These are phyloP conservation scores for Phytophthora lateralis DNA, from an alignment of 352 stramenopile species.

Conservation along the genomic window DNA sequence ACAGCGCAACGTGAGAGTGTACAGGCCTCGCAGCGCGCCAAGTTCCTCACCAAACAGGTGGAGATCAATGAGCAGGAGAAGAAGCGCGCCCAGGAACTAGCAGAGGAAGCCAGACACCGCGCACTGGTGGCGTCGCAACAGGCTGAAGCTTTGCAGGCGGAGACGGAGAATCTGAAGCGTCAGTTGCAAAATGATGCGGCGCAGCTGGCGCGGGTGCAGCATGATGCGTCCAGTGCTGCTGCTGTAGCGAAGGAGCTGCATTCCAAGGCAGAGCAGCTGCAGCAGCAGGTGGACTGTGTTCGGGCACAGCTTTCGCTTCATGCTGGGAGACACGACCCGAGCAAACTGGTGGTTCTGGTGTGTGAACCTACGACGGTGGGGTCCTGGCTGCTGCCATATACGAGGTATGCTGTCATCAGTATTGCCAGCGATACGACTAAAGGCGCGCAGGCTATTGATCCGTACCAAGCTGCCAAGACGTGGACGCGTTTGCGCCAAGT, in stretches of 20 bases:
- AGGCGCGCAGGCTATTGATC: conserved; percentile 50
- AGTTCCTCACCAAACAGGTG: conserved; percentile 76
- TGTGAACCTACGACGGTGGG: conserved; percentile 81
- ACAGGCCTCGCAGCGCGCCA: conserved; percentile 67
- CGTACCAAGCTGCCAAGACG: conserved; percentile 74
- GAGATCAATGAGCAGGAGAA: conserved; percentile 88
- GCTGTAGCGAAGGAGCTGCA: conserved; percentile 72
- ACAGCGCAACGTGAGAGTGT: conserved; percentile 77
- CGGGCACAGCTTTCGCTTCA: conserved; percentile 80
- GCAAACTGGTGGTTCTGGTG: conserved; percentile 82
- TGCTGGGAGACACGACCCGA: conserved; percentile 73
- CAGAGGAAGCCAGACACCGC: conserved; percentile 63
- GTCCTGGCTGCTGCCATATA: conserved; percentile 86
- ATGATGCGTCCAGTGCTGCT: conserved; percentile 69
- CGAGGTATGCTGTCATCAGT: conserved; percentile 82
- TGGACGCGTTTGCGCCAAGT: conserved; percentile 81
- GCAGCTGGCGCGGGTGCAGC: conserved; percentile 74
- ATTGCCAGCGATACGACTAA: conserved; percentile 64
- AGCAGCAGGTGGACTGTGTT: conserved; percentile 81
- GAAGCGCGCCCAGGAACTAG: conserved; percentile 65
- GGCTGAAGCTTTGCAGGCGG: conserved; percentile 69
- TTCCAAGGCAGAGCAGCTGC: conserved; percentile 67
- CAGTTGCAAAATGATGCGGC: conserved; percentile 71
- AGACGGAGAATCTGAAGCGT: conserved; percentile 80
- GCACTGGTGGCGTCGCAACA: conserved; percentile 69